Percentiles rank a stretch among this genome's conserved stretches.
These are phyloP conservation scores for Fraxinus sp. DNA, from an alignment of 305 asterid genomes.

Conservation along the genomic window DNA sequence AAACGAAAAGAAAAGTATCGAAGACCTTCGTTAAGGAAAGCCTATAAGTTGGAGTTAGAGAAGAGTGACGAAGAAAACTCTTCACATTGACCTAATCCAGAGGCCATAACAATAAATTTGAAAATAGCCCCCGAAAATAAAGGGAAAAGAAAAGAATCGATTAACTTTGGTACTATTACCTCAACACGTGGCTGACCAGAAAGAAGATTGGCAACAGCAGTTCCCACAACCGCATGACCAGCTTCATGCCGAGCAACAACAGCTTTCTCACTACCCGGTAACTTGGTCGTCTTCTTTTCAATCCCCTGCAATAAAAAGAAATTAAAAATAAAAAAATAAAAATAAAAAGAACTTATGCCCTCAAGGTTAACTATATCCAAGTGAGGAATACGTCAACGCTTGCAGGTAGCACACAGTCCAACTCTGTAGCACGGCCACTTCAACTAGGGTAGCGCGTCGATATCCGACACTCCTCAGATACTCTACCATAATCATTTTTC, in stretches of 20 bases:
- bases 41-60: not conserved
- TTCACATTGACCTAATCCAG: slow-evolving; percentile 10
- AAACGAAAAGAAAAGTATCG: not conserved
- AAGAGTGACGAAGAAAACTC: not conserved
- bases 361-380: slow-evolving; percentile 8
- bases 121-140: slow-evolving; percentile 2
- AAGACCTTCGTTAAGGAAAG: not conserved
- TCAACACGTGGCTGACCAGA: slow-evolving; percentile 95
- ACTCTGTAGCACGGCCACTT: not conserved
- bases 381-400: not conserved
- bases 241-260: slow-evolving; percentile 99
- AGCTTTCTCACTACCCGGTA: slow-evolving; percentile 94
- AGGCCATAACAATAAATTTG: not conserved
- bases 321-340: slow-evolving; percentile 24
- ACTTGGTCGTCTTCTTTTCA: slow-evolving; percentile 92
- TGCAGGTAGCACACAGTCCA: not conserved
- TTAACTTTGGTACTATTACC: slow-evolving; percentile 44
- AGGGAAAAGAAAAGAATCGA: not conserved
- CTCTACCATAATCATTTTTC: not conserved
- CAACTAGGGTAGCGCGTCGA: too few species aligned
- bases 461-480: too few species aligned
- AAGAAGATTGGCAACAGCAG: slow-evolving; percentile 97
- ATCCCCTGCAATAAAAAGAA: slow-evolving; percentile 66
- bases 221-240: slow-evolving; percentile 99
- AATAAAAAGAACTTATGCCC: slow-evolving; percentile 11